These are phyloP conservation scores for Alternaria sp. DNA, from an alignment of 2,329 filamentous ascomycete genomes.

Conservation along the genomic window DNA sequence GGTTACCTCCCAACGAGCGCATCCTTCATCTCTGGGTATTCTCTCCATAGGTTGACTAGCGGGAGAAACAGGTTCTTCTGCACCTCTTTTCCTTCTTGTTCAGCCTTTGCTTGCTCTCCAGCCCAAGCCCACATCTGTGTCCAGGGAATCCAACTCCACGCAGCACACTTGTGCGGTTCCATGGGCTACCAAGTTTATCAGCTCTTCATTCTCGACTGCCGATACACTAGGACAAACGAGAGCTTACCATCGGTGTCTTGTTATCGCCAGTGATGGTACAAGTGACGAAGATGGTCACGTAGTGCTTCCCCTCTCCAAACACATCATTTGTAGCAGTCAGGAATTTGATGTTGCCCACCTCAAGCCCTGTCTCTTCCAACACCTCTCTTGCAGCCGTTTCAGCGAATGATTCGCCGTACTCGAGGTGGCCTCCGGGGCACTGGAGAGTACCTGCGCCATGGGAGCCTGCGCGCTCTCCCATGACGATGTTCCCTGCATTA, in stretches of 20 bases:
- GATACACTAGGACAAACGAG: background rate
- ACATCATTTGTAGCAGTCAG: slow-evolving; percentile 72
- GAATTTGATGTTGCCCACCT: slow-evolving; percentile 62
- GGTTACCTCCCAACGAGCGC: slow-evolving; percentile 22
- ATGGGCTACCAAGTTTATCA: slow-evolving; percentile 34
- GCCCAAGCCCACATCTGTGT: slow-evolving; percentile 54
- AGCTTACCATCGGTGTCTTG: slow-evolving; percentile 63
- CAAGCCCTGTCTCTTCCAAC: slow-evolving; percentile 71
- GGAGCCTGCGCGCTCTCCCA: slow-evolving; percentile 57
- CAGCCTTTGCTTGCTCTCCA: slow-evolving; percentile 42
- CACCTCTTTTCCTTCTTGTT: slow-evolving; percentile 33
- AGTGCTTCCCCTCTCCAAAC: slow-evolving; percentile 72
- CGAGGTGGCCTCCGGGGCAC: slow-evolving; percentile 79
- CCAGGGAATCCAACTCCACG: slow-evolving; percentile 64
- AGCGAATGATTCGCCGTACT: slow-evolving; percentile 70
- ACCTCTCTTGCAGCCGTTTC: slow-evolving; percentile 72
- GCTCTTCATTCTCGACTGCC: background rate
- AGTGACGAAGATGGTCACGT: slow-evolving; percentile 75
- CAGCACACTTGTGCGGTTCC: slow-evolving; percentile 64
- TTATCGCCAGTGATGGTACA: slow-evolving; percentile 59
- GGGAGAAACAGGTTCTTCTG: slow-evolving; percentile 57
- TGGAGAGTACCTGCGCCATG: slow-evolving; percentile 64
- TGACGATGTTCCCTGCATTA: slow-evolving; percentile 53
- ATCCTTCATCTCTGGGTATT: slow-evolving; percentile 40
- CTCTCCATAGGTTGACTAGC: slow-evolving; percentile 55